Percentiles rank a stretch among this genome's conserved stretches.
These are phyloP conservation scores for Gaeumannomyces sp. DNA, from an alignment of 2,329 filamentous ascomycete genomes.

Conservation along the genomic window DNA sequence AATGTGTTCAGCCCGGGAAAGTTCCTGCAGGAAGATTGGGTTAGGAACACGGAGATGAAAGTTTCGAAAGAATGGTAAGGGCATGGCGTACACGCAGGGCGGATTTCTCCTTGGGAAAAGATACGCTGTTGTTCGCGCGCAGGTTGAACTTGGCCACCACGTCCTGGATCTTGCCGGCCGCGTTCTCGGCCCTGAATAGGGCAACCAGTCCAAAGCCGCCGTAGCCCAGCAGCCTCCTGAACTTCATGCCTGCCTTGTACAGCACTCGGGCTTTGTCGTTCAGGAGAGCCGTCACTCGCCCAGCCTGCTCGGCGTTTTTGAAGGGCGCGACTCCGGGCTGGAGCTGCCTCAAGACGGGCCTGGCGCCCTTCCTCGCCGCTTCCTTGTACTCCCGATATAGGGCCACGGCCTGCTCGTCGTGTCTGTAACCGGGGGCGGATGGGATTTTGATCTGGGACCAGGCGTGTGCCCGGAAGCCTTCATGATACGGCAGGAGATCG, in stretches of 20 bases:
- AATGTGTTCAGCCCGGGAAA: not conserved
- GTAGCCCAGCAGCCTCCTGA: not conserved
- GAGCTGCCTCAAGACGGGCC: not conserved
- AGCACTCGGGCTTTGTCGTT: not conserved
- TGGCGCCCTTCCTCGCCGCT: not conserved
- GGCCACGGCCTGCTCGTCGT: not conserved
- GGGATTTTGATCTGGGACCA: not conserved
- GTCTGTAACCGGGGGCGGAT: not conserved
- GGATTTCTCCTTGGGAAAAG: not conserved
- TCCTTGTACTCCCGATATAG: not conserved
- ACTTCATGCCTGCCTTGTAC: slow-evolving; percentile 1
- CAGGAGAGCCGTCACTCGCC: not conserved
- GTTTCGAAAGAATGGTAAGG: not conserved
- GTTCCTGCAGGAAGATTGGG: not conserved
- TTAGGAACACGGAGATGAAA: not conserved
- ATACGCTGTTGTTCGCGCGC: not conserved
- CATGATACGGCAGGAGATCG: not conserved
- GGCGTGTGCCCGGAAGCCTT: not conserved
- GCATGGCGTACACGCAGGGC: not conserved
- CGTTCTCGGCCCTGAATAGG: not conserved
- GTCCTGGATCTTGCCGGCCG: not conserved
- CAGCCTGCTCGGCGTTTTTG: not conserved
- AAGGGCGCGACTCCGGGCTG: not conserved
- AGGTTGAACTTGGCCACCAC: not conserved
- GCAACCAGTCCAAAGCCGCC: not conserved